Percentiles rank a stretch among this genome's conserved stretches.
These are phyloP conservation scores for Collybiopsis confluens DNA, from an alignment of 768 basidiomycete genomes.

Conservation along the genomic window DNA sequence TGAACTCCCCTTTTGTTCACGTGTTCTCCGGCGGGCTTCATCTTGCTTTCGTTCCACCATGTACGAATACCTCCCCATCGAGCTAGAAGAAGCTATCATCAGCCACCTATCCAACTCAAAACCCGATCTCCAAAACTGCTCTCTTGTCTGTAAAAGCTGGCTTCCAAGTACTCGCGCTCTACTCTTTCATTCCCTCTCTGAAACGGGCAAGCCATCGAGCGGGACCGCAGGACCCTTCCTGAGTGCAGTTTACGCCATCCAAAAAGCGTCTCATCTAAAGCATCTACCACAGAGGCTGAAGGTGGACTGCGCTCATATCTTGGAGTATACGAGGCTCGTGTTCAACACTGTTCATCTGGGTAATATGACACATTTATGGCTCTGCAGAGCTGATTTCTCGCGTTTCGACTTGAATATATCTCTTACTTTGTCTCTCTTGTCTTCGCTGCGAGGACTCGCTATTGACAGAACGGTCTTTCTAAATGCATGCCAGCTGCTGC, in stretches of 20 bases:
- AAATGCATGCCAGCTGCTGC: not conserved
- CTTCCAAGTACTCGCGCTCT: not conserved
- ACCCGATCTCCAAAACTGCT: not conserved
- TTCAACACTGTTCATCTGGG: not conserved
- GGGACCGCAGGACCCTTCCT: not conserved
- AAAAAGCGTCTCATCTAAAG: not conserved
- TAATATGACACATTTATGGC: not conserved
- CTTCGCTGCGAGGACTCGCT: not conserved
- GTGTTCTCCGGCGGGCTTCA: too few relatives aligned
- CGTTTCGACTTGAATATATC: not conserved
- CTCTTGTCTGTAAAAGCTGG: conserved; percentile 1
- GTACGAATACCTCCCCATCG: too few relatives aligned
- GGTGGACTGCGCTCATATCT: not conserved
- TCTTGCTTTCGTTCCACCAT: too few relatives aligned
- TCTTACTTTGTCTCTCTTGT: not conserved
- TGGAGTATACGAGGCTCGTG: not conserved
- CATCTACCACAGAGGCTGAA: not conserved
- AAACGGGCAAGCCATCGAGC: too few relatives aligned
- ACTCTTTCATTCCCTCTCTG: not conserved
- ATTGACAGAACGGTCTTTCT: not conserved
- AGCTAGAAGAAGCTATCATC: not conserved
- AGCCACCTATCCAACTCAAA: not conserved
- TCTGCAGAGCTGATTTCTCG: not conserved
- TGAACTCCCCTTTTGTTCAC: too few relatives aligned
- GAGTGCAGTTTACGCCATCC: not conserved